Percentiles rank a stretch among this genome's conserved stretches.
Conservation (phyloP, 1,139 yeast genomes). For the Arxiozyma bovina region DNA sequence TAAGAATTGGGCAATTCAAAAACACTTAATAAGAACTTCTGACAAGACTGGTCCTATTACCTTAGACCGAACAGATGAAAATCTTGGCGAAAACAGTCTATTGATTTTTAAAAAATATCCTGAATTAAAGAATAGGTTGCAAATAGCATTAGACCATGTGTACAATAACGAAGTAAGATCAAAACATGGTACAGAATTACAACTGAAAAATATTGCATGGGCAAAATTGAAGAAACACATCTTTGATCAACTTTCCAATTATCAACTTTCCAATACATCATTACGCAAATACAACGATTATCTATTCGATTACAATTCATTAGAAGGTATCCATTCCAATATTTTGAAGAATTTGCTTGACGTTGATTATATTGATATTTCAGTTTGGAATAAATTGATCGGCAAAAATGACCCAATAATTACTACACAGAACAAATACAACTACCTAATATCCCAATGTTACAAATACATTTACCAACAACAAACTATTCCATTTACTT, state of each 20-base stretch:
- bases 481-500: slow-evolving; percentile 19
- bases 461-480: slow-evolving; percentile 18
- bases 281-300: neutral
- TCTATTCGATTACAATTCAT: neutral
- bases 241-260: slow-evolving; percentile 14
- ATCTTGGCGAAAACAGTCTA: neutral
- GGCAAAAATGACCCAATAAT: slow-evolving; percentile 11
- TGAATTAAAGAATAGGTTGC: slow-evolving; percentile 4
- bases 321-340: neutral
- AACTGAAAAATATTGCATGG: slow-evolving; percentile 18
- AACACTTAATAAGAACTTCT: neutral
- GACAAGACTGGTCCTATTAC: neutral
- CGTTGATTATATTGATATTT: neutral
- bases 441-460: slow-evolving; percentile 14
- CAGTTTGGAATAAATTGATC: slow-evolving; percentile 8
- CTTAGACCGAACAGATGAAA: neutral
- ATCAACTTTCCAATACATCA: neutral
- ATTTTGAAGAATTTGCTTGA: neutral
- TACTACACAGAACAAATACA: slow-evolving; percentile 11
- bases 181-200: slow-evolving; percentile 4
- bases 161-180: slow-evolving; percentile 16
- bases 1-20: neutral
- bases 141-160: slow-evolving; percentile 12
- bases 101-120: neutral
- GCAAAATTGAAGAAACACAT: slow-evolving; percentile 18